Base-by-base conservation (phyloP, 2,329 filamentous ascomycete genomes). In the Scortechinia acanthostroma region DNA sequence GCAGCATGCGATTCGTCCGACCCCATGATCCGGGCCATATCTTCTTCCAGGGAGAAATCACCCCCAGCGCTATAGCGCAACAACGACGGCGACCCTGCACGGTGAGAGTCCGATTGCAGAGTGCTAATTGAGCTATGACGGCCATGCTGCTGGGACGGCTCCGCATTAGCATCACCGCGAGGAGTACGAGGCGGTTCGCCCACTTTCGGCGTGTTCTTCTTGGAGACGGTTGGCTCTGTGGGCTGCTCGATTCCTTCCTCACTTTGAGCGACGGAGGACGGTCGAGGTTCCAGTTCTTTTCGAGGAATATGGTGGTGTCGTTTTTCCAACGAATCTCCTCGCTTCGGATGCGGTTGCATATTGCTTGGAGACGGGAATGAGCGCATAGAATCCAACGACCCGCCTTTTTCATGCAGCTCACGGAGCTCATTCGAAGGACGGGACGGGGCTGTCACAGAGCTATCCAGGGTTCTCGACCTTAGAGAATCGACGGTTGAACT, bases 1-100 rank as follows among this genome's bases (percentile, higher is more conserved):
- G n/a, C n/a, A 10, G n/a, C 10, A 10, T 30, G 10, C 10, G 25
- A 30, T 10, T 30, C 25, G n/a, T 30, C 25, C 25, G n/a, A n/a
- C 10, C 82, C 86, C 48, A 95, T 72, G 47, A 96, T 91, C 47
- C 91, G 84, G 45, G 88, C 86, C 80, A 96, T 89, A 58, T 97
- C 93, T 62, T 96, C 91, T 52, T 97, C 91, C 83, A 95, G 82
- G 48, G 86, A 93, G 57, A 96, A 93, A 52, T 95, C 90, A 45
- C 83, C 88, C 44, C 88, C 88, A 37, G 78, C 76, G 62, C 86
- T 95, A 78, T 78, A 88, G 50, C 88, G 68, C 54, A 81, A 82
- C 6, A 85, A 82, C 6, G 84, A 87, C 30, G 64, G 62, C 52
- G 78, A 76, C 20, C 35, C 35, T 51, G 68, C 48, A 61, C 74